A percentile compares a stretch with the other conserved stretches of the same genome.
Evolutionary conservation across 1,139 yeast genomes (phyloP).

Genomic region (Scheffersomyces segobiensis): DNA sequence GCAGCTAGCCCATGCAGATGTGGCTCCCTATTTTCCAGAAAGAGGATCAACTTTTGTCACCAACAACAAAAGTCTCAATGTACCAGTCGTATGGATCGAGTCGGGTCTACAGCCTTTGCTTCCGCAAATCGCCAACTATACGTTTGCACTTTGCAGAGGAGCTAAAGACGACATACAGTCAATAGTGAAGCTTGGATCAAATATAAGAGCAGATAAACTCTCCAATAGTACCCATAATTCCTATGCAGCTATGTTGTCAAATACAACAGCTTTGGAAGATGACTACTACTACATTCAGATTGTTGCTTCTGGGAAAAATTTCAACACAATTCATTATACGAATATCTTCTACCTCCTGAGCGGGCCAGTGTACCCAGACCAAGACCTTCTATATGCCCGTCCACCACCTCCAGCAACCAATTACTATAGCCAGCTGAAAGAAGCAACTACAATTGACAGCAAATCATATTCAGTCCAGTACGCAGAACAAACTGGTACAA

Average conservation of each 20-base stretch:
- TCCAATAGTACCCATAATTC: neutral
- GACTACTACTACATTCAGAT: slow-evolving; percentile 5
- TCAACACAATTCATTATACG: slow-evolving; percentile 4
- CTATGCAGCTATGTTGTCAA: neutral
- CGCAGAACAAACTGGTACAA: slow-evolving; percentile 2
- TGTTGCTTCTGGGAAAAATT: neutral
- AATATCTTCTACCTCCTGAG: slow-evolving; percentile 1
- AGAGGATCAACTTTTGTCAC: neutral
- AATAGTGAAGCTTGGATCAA: neutral
- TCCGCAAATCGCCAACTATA: slow-evolving; percentile 4
- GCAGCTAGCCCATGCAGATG: neutral
- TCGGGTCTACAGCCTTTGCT: neutral
- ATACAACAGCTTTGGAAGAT: neutral
- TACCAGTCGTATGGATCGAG: neutral
- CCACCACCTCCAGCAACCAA: neutral
- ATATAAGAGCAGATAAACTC: neutral
- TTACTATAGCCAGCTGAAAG: neutral
- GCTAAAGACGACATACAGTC: slow-evolving; percentile 3
- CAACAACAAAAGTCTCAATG: neutral
- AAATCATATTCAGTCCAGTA: slow-evolving; percentile 1
- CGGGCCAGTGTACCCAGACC: neutral
- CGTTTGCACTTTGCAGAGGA: slow-evolving; percentile 7
- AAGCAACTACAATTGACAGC: neutral
- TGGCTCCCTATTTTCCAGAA: neutral
- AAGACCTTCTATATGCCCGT: neutral